Conservation (phyloP, 495 filamentous ascomycete species). For the Hypoxylon intermedium region DNA sequence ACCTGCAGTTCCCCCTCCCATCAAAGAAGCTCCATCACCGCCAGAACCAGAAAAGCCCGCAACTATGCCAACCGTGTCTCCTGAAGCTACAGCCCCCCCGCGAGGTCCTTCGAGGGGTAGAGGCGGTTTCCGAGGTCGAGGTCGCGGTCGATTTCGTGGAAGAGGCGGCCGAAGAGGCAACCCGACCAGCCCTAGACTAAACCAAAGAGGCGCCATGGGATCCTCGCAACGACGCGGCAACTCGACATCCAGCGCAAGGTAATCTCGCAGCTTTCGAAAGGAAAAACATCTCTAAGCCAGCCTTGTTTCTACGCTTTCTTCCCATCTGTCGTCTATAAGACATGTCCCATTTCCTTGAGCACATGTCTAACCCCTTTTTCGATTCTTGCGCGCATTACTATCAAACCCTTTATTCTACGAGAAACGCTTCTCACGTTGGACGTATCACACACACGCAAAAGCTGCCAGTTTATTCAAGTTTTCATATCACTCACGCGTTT, state of each 20-base stretch:
- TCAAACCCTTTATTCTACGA: not conserved
- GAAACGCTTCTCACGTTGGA: slow-evolving; percentile 5
- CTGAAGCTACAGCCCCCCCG: slow-evolving; percentile 6
- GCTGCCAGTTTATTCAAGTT: slow-evolving; percentile 1
- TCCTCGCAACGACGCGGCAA: slow-evolving; percentile 16
- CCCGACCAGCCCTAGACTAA: slow-evolving; percentile 20
- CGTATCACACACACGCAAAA: slow-evolving; percentile 8
- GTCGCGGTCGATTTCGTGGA: slow-evolving; percentile 39
- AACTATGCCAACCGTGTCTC: not conserved
- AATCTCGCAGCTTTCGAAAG: not conserved
- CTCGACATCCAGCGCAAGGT: slow-evolving; percentile 12
- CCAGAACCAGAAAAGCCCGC: slow-evolving; percentile 4
- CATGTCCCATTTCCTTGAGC: slow-evolving; percentile 5
- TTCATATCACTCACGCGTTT: slow-evolving; percentile 13
- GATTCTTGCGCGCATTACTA: slow-evolving; percentile 5
- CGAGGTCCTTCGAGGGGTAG: slow-evolving; percentile 29
- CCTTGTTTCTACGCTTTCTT: slow-evolving; percentile 10
- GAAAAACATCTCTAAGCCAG: not conserved
- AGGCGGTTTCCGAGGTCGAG: slow-evolving; percentile 33
- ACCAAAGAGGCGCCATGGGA: slow-evolving; percentile 6
- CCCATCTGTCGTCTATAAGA: not conserved
- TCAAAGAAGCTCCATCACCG: not conserved
- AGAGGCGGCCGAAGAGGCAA: slow-evolving; percentile 33
- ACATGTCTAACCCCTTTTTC: slow-evolving; percentile 5
- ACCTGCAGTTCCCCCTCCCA: slow-evolving; percentile 11